These are phyloP conservation scores for Furcasterigmium sp. DNA, from an alignment of 2,329 filamentous ascomycete genomes.

Conservation along the genomic window DNA sequence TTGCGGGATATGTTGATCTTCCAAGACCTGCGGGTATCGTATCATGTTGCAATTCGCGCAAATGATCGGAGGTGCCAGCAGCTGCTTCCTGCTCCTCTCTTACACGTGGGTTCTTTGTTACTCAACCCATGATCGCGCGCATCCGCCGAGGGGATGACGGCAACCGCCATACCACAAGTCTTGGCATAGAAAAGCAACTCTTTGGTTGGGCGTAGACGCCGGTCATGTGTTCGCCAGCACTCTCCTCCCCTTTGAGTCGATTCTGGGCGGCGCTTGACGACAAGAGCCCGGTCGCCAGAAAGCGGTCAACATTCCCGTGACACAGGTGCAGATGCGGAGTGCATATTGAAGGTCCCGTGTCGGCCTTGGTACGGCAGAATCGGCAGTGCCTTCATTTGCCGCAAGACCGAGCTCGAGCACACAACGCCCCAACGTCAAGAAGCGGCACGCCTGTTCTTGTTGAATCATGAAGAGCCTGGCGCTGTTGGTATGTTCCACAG, in stretches of 20 bases:
- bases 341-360: neutral
- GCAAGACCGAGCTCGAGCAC: too few species aligned
- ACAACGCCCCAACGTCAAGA: too few species aligned
- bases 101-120: too few species aligned
- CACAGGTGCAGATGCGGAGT: neutral
- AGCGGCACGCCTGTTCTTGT: too few species aligned
- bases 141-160: too few species aligned
- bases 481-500: too few species aligned
- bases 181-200: too few species aligned
- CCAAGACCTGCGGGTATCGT: neutral
- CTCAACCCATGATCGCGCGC: too few species aligned
- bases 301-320: neutral
- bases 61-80: neutral
- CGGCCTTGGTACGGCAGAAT: conserved; percentile 1
- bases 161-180: too few species aligned
- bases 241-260: neutral
- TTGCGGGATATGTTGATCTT: neutral
- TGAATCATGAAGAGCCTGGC: too few species aligned
- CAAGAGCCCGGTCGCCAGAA: neutral
- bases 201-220: neutral
- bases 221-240: neutral
- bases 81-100: neutral
- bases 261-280: too few species aligned
- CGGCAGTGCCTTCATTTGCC: neutral
- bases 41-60: conserved; percentile 4